Base-by-base conservation (phyloP, 2,329 filamentous ascomycete genomes). In the Trichoderma guizhouense region DNA sequence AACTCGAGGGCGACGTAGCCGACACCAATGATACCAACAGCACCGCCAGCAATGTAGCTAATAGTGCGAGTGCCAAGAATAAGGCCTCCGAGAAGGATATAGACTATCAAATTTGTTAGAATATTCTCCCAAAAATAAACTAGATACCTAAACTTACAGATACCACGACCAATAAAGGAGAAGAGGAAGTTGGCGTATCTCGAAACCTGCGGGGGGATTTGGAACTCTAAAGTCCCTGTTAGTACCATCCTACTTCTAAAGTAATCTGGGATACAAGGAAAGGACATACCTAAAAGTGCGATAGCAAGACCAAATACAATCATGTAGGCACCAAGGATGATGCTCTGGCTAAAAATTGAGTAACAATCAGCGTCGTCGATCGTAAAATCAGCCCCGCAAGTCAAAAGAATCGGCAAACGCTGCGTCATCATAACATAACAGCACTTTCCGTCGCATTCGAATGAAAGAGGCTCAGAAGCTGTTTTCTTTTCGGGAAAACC, bases 161-260 rank as follows among this genome's bases (percentile, higher is more conserved):
- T 87, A 83, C 96, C 96, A 80, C 96, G 94, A 74, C 96, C 96
- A 77, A 98, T 85, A 87, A 99, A 98, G 72, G 93, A 97, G 87
- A 98, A 98, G 83, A 98, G 91, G 87, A 99, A 99, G 12, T 94
- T 97, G 69, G 94, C 95, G 86, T 98, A 97, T 84, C 94, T 92
- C 72, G 94, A 92, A 69, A 97, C 88, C 81, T 97, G 95, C 72
- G 95, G 93, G 65, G 96, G 95, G 77, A 98, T 95, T 83, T 97
- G 92, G 85, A 98, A 97, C 84, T 99, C 96, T 87, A 78, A 9
- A 15, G 9, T 24, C 32, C 5, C 11, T 1, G 21, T 73, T 47
- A 73, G 69, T 14, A 69, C 6, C 12, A 11, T n/a, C 15, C 9
- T 7, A 7, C 28, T 18, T 21, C 11, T 15, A 15, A 21, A n/a